Evolutionary conservation across 768 basidiomycete species (phyloP).

Genomic region (Scleroderma bovista): DNA sequence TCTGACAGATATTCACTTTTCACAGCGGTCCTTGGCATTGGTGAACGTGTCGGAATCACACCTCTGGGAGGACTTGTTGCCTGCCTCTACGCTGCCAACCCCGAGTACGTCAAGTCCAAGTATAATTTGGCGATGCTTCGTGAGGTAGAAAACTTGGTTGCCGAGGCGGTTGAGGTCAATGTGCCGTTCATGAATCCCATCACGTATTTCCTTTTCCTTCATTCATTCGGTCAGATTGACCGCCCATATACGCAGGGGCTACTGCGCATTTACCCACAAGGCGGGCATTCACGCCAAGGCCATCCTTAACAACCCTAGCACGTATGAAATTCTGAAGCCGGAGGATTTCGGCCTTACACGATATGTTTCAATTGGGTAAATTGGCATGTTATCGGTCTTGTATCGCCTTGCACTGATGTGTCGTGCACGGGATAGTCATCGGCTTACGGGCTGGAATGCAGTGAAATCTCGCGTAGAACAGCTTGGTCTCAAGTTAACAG

Average conservation of each 20-base stretch:
- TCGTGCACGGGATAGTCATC: constrained; percentile 51
- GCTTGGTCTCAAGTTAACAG: constrained; percentile 81
- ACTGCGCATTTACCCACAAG: constrained; percentile 99
- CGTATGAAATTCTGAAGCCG: constrained; percentile 98
- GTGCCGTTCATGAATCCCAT: constrained; percentile 97
- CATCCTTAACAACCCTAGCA: constrained; percentile 97
- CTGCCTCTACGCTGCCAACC: constrained; percentile 93
- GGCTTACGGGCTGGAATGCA: constrained; percentile 98
- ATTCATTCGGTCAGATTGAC: neutral
- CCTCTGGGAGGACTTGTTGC: constrained; percentile 96
- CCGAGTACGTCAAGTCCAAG: constrained; percentile 99
- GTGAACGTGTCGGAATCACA: constrained; percentile 98
- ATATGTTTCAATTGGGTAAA: constrained; percentile 93
- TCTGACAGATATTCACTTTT: constrained; percentile 5
- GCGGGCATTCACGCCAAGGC: constrained; percentile 99
- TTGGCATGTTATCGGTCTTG: neutral
- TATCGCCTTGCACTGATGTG: neutral
- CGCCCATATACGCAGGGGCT: constrained; percentile 55
- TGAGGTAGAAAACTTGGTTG: constrained; percentile 98
- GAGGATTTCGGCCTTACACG: constrained; percentile 97
- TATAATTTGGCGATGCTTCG: constrained; percentile 97
- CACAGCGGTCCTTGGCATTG: constrained; percentile 90
- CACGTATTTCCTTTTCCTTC: constrained; percentile 46
- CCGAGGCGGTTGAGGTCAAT: constrained; percentile 96
- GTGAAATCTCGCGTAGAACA: constrained; percentile 99